A percentile compares a stretch with the other conserved stretches of the same genome.
These are phyloP conservation scores for Lumnitzera racemosa DNA, from an alignment of 345 rosid genomes.

Conservation along the genomic window DNA sequence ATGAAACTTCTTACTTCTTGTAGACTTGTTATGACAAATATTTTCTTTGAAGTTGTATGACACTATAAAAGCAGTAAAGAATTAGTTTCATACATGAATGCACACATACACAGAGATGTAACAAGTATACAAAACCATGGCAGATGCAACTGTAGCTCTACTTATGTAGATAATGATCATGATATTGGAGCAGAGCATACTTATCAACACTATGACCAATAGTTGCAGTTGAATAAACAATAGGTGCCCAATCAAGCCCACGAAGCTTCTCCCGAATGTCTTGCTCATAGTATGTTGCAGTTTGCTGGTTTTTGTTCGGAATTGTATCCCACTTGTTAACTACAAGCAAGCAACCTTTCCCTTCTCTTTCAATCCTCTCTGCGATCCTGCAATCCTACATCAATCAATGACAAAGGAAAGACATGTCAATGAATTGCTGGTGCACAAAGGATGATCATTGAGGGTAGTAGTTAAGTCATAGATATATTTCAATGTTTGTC, in stretches of 20 bases:
- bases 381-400: constrained; percentile 77
- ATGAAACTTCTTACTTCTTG: no score
- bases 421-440: constrained; percentile 1
- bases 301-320: constrained; percentile 82
- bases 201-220: constrained; percentile 83
- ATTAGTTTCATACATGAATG: no score
- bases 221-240: constrained; percentile 86
- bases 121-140: no score
- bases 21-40: no score
- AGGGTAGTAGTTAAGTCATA: not conserved
- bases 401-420: constrained; percentile 10
- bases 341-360: constrained; percentile 88
- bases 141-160: no score
- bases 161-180: not conserved
- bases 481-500: no score
- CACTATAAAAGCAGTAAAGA: no score
- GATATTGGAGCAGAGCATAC: constrained; percentile 26
- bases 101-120: no score
- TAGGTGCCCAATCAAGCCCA: constrained; percentile 85
- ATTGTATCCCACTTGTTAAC: constrained; percentile 99
- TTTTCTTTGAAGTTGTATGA: no score
- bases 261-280: constrained; percentile 94
- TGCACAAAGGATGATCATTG: not conserved
- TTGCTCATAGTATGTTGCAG: constrained; percentile 66
- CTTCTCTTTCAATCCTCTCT: constrained; percentile 91